Conservation (phyloP, 148 eudicot species). For the Fagopyrum tataricum region DNA sequence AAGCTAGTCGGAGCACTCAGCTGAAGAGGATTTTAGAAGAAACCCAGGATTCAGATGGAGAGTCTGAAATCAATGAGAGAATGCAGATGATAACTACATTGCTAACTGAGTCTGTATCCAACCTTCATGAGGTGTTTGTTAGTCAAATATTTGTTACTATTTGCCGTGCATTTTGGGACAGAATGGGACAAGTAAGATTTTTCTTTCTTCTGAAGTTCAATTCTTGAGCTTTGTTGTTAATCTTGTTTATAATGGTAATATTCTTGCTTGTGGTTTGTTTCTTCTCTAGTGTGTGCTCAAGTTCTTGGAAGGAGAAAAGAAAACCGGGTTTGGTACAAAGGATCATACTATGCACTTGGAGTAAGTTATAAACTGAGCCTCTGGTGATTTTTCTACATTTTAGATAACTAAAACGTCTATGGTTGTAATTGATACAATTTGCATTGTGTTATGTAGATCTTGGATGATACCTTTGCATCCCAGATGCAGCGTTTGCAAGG, state of each 20-base stretch:
- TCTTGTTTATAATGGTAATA: not conserved
- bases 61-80: conserved; percentile 66
- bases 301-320: conserved; percentile 87
- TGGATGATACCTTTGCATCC: conserved; percentile 82
- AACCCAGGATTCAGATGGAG: conserved; percentile 76
- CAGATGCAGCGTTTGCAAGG: conserved; percentile 88
- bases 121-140: conserved; percentile 67
- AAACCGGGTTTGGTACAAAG: conserved; percentile 78
- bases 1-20: conserved; percentile 56
- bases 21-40: conserved; percentile 77
- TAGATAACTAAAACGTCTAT: not conserved
- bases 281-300: conserved; percentile 47
- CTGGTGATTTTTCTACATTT: not conserved
- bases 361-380: conserved; percentile 30
- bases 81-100: conserved; percentile 62
- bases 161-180: conserved; percentile 79
- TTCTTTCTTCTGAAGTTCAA: not conserved
- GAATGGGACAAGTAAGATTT: conserved; percentile 74
- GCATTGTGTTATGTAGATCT: conserved; percentile 32
- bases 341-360: conserved; percentile 84
- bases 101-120: conserved; percentile 56
- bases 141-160: conserved; percentile 62
- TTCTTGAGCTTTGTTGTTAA: not conserved
- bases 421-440: not conserved
- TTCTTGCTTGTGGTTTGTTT: not conserved